A percentile compares a stretch with the other conserved stretches of the same genome.
Evolutionary conservation across 2,329 filamentous ascomycete genomes (phyloP).

Genomic region (Ascomycota sp.): DNA sequence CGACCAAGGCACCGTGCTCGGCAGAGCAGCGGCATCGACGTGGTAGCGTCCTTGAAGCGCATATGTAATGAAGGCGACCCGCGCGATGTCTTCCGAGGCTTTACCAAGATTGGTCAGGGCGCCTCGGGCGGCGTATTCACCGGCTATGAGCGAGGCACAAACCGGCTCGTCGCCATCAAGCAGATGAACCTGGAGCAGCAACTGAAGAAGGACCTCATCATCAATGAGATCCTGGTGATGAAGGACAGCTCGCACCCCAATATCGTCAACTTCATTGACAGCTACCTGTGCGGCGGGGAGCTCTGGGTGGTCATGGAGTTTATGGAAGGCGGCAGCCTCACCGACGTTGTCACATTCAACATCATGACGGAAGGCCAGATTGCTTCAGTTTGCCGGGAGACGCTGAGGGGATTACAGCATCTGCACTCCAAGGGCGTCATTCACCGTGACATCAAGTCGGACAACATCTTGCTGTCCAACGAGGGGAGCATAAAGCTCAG

Average conservation of each 20-base stretch:
- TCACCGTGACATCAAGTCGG: conserved; percentile 96
- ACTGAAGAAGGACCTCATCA: conserved; percentile 96
- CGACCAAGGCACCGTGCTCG: conserved; percentile 59
- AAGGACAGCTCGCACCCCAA: conserved; percentile 97
- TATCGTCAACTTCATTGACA: conserved; percentile 98
- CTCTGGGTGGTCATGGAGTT: conserved; percentile 99
- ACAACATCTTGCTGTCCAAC: conserved; percentile 85
- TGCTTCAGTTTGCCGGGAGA: conserved; percentile 86
- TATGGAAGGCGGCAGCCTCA: conserved; percentile 95
- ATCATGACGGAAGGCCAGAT: conserved; percentile 98
- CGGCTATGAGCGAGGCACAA: conserved; percentile 65
- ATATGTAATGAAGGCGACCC: conserved; percentile 88
- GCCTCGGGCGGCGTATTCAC: conserved; percentile 92
- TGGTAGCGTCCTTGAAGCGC: conserved; percentile 61
- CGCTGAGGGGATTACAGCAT: conserved; percentile 77
- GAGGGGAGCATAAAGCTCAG: conserved; percentile 96
- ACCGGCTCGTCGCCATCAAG: conserved; percentile 89
- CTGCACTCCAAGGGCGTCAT: conserved; percentile 96
- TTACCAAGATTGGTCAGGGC: conserved; percentile 93
- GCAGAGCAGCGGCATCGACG: conserved; percentile 64
- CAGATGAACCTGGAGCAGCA: conserved; percentile 99
- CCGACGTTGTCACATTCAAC: conserved; percentile 96
- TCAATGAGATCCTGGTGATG: conserved; percentile 98
- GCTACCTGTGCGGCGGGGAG: conserved; percentile 73
- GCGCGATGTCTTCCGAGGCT: conserved; percentile 63